These are phyloP conservation scores for Hypholoma fasciculare DNA, from an alignment of 768 basidiomycete species.

Conservation along the genomic window DNA sequence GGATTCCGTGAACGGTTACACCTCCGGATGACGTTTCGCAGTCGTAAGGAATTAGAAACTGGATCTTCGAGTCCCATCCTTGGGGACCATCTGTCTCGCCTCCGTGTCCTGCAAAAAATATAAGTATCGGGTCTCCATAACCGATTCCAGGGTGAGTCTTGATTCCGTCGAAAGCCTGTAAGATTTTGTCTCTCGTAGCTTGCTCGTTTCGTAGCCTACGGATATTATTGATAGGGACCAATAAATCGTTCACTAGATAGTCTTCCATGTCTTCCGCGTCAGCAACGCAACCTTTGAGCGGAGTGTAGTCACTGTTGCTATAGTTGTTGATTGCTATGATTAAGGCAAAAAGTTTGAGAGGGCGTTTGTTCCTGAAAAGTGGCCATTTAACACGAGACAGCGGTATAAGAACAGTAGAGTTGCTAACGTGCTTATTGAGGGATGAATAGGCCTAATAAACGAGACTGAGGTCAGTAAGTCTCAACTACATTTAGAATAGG, in stretches of 20 bases:
- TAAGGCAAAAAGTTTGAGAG: neutral
- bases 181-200: neutral
- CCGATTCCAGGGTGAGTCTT: neutral
- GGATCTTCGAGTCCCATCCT: neutral
- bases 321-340: neutral
- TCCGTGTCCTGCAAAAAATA: constrained; percentile 4
- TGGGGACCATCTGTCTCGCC: neutral
- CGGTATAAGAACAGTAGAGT: too few relatives aligned
- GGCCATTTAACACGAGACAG: too few relatives aligned
- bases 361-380: too few relatives aligned
- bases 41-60: neutral
- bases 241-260: neutral
- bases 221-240: neutral
- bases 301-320: neutral
- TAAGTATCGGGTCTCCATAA: neutral
- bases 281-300: neutral
- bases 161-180: neutral
- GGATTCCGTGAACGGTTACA: neutral
- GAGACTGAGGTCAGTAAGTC: too few relatives aligned
- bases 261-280: neutral
- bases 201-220: neutral
- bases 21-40: neutral
- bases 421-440: too few relatives aligned
- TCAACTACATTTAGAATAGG: too few relatives aligned
- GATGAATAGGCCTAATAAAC: too few relatives aligned